Percentiles rank a stretch among this genome's conserved stretches.
Evolutionary conservation across 768 basidiomycete genomes (phyloP).

Genomic region (Cystofilobasidium bisporidii): DNA sequence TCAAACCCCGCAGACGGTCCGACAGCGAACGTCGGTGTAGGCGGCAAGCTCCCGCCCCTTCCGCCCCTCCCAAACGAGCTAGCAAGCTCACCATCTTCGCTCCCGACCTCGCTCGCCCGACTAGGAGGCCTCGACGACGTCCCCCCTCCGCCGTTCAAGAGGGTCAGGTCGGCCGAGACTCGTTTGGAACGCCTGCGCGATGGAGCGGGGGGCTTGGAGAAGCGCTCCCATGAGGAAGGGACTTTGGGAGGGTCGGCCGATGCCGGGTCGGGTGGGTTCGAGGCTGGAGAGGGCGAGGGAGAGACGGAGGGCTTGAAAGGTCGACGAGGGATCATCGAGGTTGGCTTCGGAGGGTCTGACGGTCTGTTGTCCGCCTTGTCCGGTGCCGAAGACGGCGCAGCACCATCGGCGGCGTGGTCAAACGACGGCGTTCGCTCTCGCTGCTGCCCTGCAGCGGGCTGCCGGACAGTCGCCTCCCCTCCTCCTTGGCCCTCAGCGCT

Average conservation of each 20-base stretch:
- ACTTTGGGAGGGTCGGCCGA: not conserved
- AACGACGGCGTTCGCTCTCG: no score
- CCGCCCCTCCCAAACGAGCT: not conserved
- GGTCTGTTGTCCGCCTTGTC: no score
- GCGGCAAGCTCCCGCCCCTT: not conserved
- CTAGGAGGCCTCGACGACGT: not conserved
- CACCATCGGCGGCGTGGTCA: no score
- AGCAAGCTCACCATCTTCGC: not conserved
- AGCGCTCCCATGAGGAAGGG: conserved; percentile 21
- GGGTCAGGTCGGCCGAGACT: not conserved
- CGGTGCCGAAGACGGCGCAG: no score
- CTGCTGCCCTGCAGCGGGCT: no score
- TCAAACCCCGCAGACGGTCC: no score
- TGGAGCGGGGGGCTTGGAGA: conserved; percentile 13
- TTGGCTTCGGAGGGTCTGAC: no score
- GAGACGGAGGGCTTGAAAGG: not conserved
- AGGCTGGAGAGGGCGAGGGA: no score
- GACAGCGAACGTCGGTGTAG: not conserved
- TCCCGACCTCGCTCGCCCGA: conserved; percentile 9
- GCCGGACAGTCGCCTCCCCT: no score
- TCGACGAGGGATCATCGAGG: no score
- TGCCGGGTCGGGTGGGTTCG: no score
- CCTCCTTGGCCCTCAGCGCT: no score
- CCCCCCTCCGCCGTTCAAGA: not conserved
- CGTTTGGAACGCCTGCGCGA: conserved; percentile 7